Evolutionary conservation across 345 rosid species (phyloP).

Genomic region (Aethionema arabicum): DNA sequence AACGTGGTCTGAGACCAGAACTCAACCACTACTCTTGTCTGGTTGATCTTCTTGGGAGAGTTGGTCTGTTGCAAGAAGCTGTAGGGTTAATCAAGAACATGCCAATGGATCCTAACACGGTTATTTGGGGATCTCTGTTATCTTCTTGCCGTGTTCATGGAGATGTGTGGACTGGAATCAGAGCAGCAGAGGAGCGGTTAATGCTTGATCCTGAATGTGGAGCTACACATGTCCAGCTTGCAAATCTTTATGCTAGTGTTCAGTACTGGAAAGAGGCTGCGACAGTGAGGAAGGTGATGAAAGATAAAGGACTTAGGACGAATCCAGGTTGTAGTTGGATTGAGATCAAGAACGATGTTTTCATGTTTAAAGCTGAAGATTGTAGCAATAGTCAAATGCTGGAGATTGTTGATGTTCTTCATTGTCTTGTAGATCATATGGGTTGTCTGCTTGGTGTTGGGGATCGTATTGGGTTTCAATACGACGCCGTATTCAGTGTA

Average conservation of each 20-base stretch:
- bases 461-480: background rate
- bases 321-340: conserved; percentile 87
- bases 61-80: conserved; percentile 76
- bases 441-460: background rate
- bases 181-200: conserved; percentile 78
- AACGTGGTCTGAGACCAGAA: conserved; percentile 53
- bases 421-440: conserved; percentile 51
- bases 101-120: conserved; percentile 71
- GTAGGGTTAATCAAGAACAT: conserved; percentile 48
- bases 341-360: conserved; percentile 62
- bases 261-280: conserved; percentile 71
- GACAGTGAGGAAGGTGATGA: conserved; percentile 70
- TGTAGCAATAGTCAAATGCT: conserved; percentile 39
- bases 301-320: conserved; percentile 68
- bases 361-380: conserved; percentile 75
- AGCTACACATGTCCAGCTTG: conserved; percentile 74
- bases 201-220: conserved; percentile 73
- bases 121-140: conserved; percentile 84
- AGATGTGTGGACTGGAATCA: conserved; percentile 62
- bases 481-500: background rate
- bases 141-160: conserved; percentile 82
- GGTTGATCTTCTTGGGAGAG: conserved; percentile 91
- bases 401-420: conserved; percentile 48
- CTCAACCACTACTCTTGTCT: conserved; percentile 79
- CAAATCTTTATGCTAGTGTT: conserved; percentile 71